Percentiles rank a stretch among this genome's conserved stretches.
These are phyloP conservation scores for Litsea cubeba DNA, from an alignment of 164 flowering plant species.

Conservation along the genomic window DNA sequence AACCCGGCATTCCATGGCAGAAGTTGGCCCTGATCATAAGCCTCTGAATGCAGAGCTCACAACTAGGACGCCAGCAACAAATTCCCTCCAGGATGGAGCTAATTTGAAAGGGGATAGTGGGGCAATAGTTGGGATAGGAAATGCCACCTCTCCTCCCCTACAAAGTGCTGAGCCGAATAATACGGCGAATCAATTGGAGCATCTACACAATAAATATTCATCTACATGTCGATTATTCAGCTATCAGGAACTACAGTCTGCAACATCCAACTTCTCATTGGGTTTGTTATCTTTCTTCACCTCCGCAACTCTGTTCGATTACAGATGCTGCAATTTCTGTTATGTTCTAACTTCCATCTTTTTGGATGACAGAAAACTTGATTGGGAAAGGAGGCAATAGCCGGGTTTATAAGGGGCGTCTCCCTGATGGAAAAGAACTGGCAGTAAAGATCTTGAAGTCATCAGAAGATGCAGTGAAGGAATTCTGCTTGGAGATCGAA, in stretches of 20 bases:
- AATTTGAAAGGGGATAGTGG: slow-evolving; percentile 44
- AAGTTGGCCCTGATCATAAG: slow-evolving; percentile 29
- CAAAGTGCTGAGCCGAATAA: slow-evolving; percentile 10
- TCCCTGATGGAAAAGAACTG: slow-evolving; percentile 72
- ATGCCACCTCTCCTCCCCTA: slow-evolving; percentile 17
- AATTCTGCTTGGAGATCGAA: slow-evolving; percentile 77
- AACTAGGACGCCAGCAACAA: background rate
- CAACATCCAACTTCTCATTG: slow-evolving; percentile 62
- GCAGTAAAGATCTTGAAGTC: slow-evolving; percentile 86
- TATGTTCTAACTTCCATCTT: background rate
- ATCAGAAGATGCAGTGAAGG: slow-evolving; percentile 61
- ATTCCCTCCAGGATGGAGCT: background rate
- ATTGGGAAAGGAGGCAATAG: slow-evolving; percentile 95
- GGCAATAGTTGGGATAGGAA: slow-evolving; percentile 53
- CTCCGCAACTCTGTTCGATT: background rate
- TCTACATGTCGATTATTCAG: slow-evolving; percentile 70
- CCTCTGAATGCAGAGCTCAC: background rate
- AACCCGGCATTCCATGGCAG: slow-evolving; percentile 24
- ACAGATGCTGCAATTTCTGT: background rate
- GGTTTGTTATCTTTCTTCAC: slow-evolving; percentile 39
- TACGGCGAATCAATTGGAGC: slow-evolving; percentile 56
- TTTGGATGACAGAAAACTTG: slow-evolving; percentile 54
- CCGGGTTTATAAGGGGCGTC: slow-evolving; percentile 71
- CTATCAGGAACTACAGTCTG: slow-evolving; percentile 59
- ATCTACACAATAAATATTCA: slow-evolving; percentile 62